Percentiles rank a stretch among this genome's conserved stretches.
Conservation (phyloP, 768 basidiomycete genomes). For the Myochromella boudieri region DNA sequence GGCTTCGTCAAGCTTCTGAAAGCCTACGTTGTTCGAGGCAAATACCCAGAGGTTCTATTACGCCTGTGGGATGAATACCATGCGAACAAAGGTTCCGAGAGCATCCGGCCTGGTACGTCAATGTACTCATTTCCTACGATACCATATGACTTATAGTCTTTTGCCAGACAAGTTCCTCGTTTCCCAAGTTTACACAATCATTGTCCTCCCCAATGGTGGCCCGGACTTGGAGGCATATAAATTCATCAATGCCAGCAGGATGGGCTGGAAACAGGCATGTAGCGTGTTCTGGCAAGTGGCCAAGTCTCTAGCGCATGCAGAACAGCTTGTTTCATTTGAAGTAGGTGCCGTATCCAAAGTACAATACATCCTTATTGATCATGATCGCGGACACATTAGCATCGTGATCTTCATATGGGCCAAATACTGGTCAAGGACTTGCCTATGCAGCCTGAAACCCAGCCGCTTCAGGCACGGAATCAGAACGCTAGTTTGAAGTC, state of each 20-base stretch:
- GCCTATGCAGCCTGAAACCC: conserved; percentile 23
- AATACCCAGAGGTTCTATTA: conserved; percentile 78
- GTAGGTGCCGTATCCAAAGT: conserved; percentile 40
- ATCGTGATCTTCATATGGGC: conserved; percentile 98
- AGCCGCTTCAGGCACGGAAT: conserved; percentile 33
- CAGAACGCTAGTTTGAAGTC: conserved; percentile 32
- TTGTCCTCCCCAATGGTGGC: conserved; percentile 89
- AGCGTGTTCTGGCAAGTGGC: conserved; percentile 91
- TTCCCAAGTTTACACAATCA: conserved; percentile 83
- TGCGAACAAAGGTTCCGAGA: conserved; percentile 73
- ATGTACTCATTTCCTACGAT: not conserved
- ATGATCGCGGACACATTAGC: conserved; percentile 47
- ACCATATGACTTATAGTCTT: conserved; percentile 3
- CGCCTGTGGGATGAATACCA: conserved; percentile 88
- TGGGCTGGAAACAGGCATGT: conserved; percentile 83
- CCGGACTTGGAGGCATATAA: conserved; percentile 85
- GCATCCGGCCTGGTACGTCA: conserved; percentile 74
- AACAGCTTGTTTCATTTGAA: conserved; percentile 83
- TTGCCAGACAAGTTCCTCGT: conserved; percentile 67
- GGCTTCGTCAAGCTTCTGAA: conserved; percentile 83
- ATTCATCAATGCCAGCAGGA: conserved; percentile 56
- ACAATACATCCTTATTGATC: not conserved
- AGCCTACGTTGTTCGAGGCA: conserved; percentile 83
- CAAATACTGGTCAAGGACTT: conserved; percentile 82
- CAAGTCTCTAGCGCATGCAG: conserved; percentile 74